A percentile compares a stretch with the other conserved stretches of the same genome.
Conservation (phyloP, 2,329 filamentous ascomycete species). For the Drechslera avenae region DNA sequence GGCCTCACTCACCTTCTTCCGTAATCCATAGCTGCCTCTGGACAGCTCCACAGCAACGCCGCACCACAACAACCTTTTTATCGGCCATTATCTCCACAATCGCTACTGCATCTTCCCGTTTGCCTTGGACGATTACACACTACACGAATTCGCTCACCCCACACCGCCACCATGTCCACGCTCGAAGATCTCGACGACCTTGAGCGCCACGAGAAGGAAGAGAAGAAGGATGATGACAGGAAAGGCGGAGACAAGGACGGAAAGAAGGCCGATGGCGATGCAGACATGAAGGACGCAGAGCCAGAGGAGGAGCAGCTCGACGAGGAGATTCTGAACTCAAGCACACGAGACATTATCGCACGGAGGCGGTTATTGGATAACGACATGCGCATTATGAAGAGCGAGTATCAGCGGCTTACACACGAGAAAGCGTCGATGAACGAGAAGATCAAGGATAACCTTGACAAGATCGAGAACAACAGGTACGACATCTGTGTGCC, state of each 20-base stretch:
- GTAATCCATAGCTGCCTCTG: conserved; percentile 46
- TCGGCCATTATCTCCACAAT: conserved; percentile 7
- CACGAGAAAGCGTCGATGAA: conserved; percentile 96
- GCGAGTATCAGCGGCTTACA: conserved; percentile 89
- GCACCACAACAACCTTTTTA: conserved; percentile 13
- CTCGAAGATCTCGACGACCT: conserved; percentile 91
- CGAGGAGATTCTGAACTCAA: conserved; percentile 88
- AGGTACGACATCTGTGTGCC: conserved; percentile 62
- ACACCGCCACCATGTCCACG: conserved; percentile 71
- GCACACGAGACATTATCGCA: conserved; percentile 92
- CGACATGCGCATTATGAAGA: conserved; percentile 98
- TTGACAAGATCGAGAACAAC: conserved; percentile 99
- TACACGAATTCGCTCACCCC: conserved; percentile 12
- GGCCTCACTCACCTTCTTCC: conserved; percentile 22
- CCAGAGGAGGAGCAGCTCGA: conserved; percentile 78
- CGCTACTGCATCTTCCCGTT: conserved; percentile 1
- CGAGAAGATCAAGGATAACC: conserved; percentile 98
- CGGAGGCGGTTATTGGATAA: conserved; percentile 93
- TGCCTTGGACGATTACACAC: background rate
- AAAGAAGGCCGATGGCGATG: conserved; percentile 72
- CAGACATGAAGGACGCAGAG: conserved; percentile 85
- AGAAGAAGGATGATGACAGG: conserved; percentile 63
- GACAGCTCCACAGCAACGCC: conserved; percentile 32
- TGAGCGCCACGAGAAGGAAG: conserved; percentile 77
- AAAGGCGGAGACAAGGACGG: conserved; percentile 61